phyloP scores from a whole-genome alignment of 768 basidiomycete genomes.

The Leccinum ochraceum region DNA sequence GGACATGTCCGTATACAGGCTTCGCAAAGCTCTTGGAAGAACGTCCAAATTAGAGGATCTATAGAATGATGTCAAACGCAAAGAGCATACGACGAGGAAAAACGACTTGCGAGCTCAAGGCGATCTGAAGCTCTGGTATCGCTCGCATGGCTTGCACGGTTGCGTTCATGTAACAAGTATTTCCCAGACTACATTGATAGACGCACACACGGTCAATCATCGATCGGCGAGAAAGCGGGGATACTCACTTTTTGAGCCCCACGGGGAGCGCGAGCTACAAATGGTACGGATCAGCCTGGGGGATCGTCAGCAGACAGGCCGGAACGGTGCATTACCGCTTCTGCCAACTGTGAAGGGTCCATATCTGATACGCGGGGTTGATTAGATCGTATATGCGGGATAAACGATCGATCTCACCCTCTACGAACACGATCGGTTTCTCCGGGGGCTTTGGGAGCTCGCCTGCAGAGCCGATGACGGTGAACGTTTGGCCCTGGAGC shows the following conservation, averaged over 20 bases:
- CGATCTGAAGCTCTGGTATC: too few relatives aligned
- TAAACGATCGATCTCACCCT: conserved; percentile 50
- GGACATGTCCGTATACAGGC: too few relatives aligned
- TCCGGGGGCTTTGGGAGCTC: conserved; percentile 88
- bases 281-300: conserved; percentile 2
- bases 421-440: conserved; percentile 78
- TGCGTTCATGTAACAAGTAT: too few relatives aligned
- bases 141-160: too few relatives aligned
- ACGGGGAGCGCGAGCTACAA: conserved; percentile 74
- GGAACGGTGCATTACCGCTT: conserved; percentile 55
- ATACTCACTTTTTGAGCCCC: conserved; percentile 70
- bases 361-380: conserved; percentile 57
- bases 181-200: too few relatives aligned
- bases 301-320: neutral
- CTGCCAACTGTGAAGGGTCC: conserved; percentile 77
- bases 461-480: conserved; percentile 91
- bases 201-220: neutral
- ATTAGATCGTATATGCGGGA: conserved; percentile 14
- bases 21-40: too few relatives aligned
- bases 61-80: too few relatives aligned
- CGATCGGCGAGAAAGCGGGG: neutral
- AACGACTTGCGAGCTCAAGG: too few relatives aligned
- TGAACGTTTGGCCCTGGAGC: conserved; percentile 80
- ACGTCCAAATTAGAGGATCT: too few relatives aligned
- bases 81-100: too few relatives aligned